phyloP scores from a whole-genome alignment of 805 yeast species.

The Naumovozyma baii region DNA sequence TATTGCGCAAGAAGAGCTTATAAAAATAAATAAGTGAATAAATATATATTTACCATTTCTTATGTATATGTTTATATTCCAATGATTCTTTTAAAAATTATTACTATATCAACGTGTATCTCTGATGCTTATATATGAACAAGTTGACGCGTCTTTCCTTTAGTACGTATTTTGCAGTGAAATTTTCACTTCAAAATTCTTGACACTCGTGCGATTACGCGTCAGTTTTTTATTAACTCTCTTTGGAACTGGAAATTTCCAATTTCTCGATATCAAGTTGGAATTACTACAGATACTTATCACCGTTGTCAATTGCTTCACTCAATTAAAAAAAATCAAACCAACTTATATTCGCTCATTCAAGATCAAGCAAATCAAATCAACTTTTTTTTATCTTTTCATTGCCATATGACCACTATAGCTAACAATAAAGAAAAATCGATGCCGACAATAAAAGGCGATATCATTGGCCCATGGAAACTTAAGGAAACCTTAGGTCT shows the following conservation, averaged over 20 bases:
- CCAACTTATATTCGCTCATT: too few species aligned
- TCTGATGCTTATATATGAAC: background rate
- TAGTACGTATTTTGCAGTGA: background rate
- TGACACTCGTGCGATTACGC: background rate
- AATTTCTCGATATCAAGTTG: too few species aligned
- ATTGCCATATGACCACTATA: background rate
- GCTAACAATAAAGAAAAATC: background rate
- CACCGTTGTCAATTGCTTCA: too few species aligned
- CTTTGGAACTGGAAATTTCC: background rate
- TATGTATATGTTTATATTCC: too few species aligned
- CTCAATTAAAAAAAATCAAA: too few species aligned
- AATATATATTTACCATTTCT: too few species aligned
- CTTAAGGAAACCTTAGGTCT: constrained; percentile 88
- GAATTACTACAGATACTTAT: too few species aligned
- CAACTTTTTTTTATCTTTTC: too few species aligned
- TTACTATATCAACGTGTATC: background rate
- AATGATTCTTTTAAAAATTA: too few species aligned
- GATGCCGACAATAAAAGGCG: constrained; percentile 29
- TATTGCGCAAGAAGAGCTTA: too few species aligned
- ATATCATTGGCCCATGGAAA: constrained; percentile 85
- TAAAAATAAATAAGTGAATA: too few species aligned
- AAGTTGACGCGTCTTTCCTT: constrained; percentile 3
- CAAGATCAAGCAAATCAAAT: too few species aligned
- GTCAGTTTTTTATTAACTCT: background rate
- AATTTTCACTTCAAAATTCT: background rate